These are phyloP conservation scores for Stramenopiles sp. DNA, from an alignment of 352 stramenopile genomes.

Conservation along the genomic window DNA sequence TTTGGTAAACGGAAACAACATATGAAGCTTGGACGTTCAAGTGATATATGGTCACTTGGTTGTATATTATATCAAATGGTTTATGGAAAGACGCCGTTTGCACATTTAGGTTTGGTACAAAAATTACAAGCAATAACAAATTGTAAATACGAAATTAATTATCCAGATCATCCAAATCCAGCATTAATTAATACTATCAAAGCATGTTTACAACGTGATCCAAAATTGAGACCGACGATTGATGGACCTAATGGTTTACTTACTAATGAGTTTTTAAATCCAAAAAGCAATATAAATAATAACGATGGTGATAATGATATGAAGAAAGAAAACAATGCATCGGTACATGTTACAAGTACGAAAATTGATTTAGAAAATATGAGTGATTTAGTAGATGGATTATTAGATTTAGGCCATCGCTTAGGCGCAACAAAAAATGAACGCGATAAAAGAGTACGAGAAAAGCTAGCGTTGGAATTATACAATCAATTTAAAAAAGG, in stretches of 20 bases:
- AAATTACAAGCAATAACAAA: constrained; percentile 87
- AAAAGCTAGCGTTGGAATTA: too few relatives aligned
- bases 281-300: constrained; percentile 9
- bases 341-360: too few relatives aligned
- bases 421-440: too few relatives aligned
- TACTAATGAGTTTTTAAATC: constrained; percentile 45
- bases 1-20: neutral
- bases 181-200: constrained; percentile 58
- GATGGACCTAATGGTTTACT: constrained; percentile 45
- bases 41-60: constrained; percentile 84
- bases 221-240: constrained; percentile 46
- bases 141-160: constrained; percentile 61
- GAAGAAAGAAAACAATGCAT: too few relatives aligned
- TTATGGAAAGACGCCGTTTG: constrained; percentile 82
- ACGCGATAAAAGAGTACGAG: too few relatives aligned
- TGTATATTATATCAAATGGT: constrained; percentile 94
- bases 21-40: constrained; percentile 58
- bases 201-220: constrained; percentile 54
- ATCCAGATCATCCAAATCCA: constrained; percentile 48
- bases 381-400: too few relatives aligned
- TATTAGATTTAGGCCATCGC: too few relatives aligned
- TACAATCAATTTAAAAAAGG: too few relatives aligned
- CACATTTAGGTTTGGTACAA: constrained; percentile 73
- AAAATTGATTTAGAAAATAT: too few relatives aligned
- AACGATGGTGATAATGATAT: too few relatives aligned